Evolutionary conservation across 2,329 filamentous ascomycete genomes (phyloP).

Genomic region (Shiraia sp.): DNA sequence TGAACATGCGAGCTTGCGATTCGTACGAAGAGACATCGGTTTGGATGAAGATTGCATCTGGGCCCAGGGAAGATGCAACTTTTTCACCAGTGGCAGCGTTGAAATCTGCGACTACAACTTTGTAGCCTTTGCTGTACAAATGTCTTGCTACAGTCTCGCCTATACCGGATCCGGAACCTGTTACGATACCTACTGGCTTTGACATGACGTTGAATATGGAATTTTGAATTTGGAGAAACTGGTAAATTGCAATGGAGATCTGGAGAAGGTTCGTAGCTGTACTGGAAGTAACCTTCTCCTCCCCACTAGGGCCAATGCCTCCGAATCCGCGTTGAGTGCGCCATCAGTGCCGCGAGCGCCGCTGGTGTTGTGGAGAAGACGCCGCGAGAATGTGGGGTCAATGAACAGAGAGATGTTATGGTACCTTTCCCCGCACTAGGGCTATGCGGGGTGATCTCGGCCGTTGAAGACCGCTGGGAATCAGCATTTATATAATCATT

Average conservation of each 20-base stretch:
- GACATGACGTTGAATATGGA: conserved; percentile 27
- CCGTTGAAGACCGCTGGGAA: not conserved
- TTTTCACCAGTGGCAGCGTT: conserved; percentile 35
- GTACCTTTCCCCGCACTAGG: not conserved
- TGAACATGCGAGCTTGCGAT: conserved; percentile 46
- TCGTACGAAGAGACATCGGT: conserved; percentile 48
- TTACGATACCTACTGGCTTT: conserved; percentile 50
- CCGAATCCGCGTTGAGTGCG: not conserved
- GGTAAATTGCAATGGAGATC: not conserved
- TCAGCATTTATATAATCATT: too few species aligned
- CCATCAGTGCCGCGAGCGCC: conserved; percentile 1
- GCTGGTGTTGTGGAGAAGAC: conserved; percentile 6
- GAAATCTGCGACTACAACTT: conserved; percentile 51
- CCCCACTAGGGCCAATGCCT: not conserved
- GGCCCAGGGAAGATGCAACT: conserved; percentile 34
- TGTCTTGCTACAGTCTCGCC: conserved; percentile 50
- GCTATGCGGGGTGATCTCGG: conserved; percentile 1
- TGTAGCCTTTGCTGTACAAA: conserved; percentile 44
- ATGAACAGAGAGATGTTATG: too few species aligned
- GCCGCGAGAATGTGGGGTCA: conserved; percentile 19
- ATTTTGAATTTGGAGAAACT: not conserved
- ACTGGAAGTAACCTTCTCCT: not conserved
- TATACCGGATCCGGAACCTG: conserved; percentile 51
- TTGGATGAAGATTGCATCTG: conserved; percentile 41
- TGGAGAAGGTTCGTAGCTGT: not conserved